A percentile compares a stretch with the other conserved stretches of the same genome.
These are phyloP conservation scores for Pseudogymnoascus sp. DNA, from an alignment of 2,329 filamentous ascomycete genomes.

Conservation along the genomic window DNA sequence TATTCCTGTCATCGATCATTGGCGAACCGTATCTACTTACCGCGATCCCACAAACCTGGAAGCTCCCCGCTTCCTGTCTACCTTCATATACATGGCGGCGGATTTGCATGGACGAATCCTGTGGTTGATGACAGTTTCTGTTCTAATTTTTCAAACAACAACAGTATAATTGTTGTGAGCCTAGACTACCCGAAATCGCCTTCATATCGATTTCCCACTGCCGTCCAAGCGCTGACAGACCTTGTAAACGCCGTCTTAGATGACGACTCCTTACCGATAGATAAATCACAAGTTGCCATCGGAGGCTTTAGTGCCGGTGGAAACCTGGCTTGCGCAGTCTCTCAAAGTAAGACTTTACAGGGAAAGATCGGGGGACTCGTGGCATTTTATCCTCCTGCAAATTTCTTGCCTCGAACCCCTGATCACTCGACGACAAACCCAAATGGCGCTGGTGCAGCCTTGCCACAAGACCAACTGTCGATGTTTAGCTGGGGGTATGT, in stretches of 20 bases:
- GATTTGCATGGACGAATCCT: conserved; percentile 39
- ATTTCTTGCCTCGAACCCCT: not conserved
- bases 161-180: conserved; percentile 37
- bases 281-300: conserved; percentile 34
- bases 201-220: conserved; percentile 34
- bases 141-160: conserved; percentile 33
- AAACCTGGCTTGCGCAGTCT: conserved; percentile 37
- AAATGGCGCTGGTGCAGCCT: not conserved
- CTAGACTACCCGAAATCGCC: conserved; percentile 45
- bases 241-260: conserved; percentile 35
- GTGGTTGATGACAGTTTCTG: conserved; percentile 41
- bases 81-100: conserved; percentile 45
- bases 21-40: conserved; percentile 34
- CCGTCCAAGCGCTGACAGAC: conserved; percentile 38
- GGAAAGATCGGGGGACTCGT: conserved; percentile 31
- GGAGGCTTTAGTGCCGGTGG: conserved; percentile 46
- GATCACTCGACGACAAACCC: not conserved
- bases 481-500: conserved; percentile 23
- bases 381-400: conserved; percentile 34
- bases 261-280: conserved; percentile 38
- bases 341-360: conserved; percentile 31
- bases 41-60: conserved; percentile 27
- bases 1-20: conserved; percentile 15
- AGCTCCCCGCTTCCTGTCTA: conserved; percentile 33
- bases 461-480: not conserved